These are phyloP conservation scores for Diospyros lotus DNA, from an alignment of 148 eudicot species.

Conservation along the genomic window DNA sequence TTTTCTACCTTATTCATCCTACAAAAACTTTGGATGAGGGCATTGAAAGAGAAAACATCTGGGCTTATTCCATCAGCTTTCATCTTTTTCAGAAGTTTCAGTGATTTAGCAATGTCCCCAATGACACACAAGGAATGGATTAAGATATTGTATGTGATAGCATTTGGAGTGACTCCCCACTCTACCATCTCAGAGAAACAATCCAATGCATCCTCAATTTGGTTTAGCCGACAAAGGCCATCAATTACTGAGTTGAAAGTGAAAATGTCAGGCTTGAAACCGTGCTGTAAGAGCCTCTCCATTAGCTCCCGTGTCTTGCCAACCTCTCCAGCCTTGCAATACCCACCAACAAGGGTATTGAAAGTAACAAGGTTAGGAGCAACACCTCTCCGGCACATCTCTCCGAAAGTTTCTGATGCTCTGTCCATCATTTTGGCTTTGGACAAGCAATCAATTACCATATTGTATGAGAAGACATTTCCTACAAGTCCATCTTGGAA, in stretches of 20 bases:
- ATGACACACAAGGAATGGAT: constrained; percentile 61
- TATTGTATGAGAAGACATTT: constrained; percentile 64
- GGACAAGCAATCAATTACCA: constrained; percentile 76
- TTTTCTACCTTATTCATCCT: constrained; percentile 56
- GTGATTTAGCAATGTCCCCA: constrained; percentile 59
- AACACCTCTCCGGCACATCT: constrained; percentile 57
- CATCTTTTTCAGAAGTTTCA: constrained; percentile 66
- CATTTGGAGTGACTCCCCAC: constrained; percentile 81
- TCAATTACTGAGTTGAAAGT: constrained; percentile 78
- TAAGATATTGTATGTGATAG: constrained; percentile 69
- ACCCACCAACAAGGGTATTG: constrained; percentile 70
- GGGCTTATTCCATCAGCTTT: constrained; percentile 59
- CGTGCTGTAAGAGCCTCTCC: constrained; percentile 57
- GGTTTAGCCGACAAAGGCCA: constrained; percentile 73
- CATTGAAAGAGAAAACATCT: constrained; percentile 75
- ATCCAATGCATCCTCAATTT: constrained; percentile 69
- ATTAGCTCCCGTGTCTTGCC: constrained; percentile 55
- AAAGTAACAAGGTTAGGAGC: constrained; percentile 75
- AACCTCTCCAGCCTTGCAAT: constrained; percentile 58
- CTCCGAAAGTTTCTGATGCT: constrained; percentile 45
- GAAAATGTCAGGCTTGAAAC: constrained; percentile 72
- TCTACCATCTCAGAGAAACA: constrained; percentile 78
- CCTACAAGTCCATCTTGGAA: constrained; percentile 42
- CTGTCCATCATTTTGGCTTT: constrained; percentile 57
- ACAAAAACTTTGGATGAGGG: constrained; percentile 73